Evolutionary conservation across 257 asterid genomes (phyloP).

Genomic region (Solanum etuberosum): DNA sequence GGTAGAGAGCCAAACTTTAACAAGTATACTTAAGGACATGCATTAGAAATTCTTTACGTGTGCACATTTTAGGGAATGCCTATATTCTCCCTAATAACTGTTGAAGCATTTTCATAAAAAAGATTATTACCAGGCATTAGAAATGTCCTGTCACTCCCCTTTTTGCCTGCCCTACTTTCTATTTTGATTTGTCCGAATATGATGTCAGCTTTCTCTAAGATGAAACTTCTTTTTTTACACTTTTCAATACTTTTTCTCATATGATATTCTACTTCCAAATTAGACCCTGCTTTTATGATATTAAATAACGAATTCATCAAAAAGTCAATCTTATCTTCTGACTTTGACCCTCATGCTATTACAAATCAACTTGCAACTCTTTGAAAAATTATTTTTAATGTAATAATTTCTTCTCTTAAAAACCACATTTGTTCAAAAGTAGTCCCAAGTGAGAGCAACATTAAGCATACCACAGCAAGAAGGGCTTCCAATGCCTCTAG

Average conservation of each 20-base stretch:
- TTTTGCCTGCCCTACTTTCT: neutral
- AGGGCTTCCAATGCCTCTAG: conserved; percentile 73
- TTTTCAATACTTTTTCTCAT: neutral
- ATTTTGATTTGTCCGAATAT: neutral
- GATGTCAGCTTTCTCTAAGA: neutral
- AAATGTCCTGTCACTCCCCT: neutral
- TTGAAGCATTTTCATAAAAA: neutral
- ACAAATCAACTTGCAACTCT: neutral
- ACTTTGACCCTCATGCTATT: neutral
- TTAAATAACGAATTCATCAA: neutral
- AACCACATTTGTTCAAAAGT: neutral
- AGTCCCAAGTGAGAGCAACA: neutral
- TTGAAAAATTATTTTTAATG: neutral
- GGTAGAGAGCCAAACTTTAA: neutral
- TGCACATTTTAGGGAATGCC: neutral
- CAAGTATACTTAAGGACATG: neutral
- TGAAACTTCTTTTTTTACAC: neutral
- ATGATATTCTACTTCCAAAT: neutral
- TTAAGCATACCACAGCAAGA: conserved; percentile 51
- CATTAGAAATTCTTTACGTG: neutral
- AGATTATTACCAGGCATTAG: neutral
- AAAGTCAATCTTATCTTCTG: neutral
- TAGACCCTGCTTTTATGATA: neutral
- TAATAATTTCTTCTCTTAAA: neutral
- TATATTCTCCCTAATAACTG: neutral